These are phyloP conservation scores for Saturnispora bothae DNA, from an alignment of 805 yeast species.

Conservation along the genomic window DNA sequence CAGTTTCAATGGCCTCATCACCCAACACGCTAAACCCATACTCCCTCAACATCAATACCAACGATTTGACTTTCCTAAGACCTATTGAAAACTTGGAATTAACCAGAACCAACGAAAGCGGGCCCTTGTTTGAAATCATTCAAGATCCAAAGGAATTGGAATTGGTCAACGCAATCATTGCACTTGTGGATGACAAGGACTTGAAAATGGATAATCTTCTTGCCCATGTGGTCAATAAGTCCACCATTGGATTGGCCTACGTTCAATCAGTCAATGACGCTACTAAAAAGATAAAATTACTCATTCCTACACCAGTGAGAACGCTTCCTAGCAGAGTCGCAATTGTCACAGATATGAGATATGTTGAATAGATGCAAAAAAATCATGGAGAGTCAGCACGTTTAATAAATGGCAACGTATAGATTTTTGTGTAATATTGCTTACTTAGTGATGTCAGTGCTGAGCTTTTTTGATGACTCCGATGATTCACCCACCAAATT, in stretches of 20 bases:
- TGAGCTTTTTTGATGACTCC: conserved; percentile 9
- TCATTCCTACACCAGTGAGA: conserved; percentile 79
- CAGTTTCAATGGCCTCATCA: background rate
- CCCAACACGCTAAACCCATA: conserved; percentile 61
- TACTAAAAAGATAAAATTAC: conserved; percentile 53
- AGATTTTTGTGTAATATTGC: too few relatives aligned
- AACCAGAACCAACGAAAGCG: conserved; percentile 19
- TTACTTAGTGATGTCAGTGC: too few relatives aligned
- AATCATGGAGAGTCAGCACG: too few relatives aligned
- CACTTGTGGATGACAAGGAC: conserved; percentile 21
- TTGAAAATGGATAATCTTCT: conserved; percentile 7
- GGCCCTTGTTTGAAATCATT: conserved; percentile 28
- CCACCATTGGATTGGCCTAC: conserved; percentile 69
- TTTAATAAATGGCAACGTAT: too few relatives aligned
- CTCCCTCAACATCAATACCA: conserved; percentile 62
- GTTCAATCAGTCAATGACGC: conserved; percentile 53
- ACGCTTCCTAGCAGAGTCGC: conserved; percentile 65
- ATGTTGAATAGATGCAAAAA: conserved; percentile 49
- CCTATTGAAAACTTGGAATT: conserved; percentile 29
- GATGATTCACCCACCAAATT: conserved; percentile 2
- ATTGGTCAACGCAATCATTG: conserved; percentile 63
- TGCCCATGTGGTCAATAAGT: conserved; percentile 10
- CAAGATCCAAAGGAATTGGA: conserved; percentile 27
- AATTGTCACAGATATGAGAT: conserved; percentile 69
- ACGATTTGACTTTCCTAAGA: conserved; percentile 51